A percentile compares a stretch with the other conserved stretches of the same genome.
Evolutionary conservation across 257 asterid species (phyloP).

Genomic region (Salvia rosmarinus): DNA sequence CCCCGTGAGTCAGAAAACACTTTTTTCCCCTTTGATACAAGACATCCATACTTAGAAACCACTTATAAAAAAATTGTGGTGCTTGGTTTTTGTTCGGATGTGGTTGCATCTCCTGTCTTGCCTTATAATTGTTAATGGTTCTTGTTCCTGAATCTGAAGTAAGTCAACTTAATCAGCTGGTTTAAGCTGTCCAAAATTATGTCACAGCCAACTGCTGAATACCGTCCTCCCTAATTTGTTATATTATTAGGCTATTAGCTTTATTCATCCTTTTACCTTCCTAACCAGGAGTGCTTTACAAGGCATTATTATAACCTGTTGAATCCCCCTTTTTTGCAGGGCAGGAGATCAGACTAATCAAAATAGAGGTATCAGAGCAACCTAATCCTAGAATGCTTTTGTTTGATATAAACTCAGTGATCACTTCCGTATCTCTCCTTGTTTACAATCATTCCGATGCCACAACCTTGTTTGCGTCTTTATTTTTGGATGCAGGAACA

Average conservation of each 20-base stretch:
- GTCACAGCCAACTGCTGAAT: neutral
- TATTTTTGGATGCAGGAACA: conserved; percentile 43
- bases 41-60: conserved; percentile 10
- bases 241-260: neutral
- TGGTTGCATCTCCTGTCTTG: conserved; percentile 8
- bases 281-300: neutral
- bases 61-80: neutral
- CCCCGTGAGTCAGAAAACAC: conserved; percentile 50
- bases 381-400: neutral
- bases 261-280: neutral
- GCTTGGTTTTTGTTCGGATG: conserved; percentile 9
- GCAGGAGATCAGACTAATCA: conserved; percentile 54
- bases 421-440: neutral
- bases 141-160: conserved; percentile 24
- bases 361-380: conserved; percentile 43
- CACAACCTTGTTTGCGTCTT: conserved; percentile 5
- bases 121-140: neutral
- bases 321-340: conserved; percentile 42
- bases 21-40: conserved; percentile 9
- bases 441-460: conserved; percentile 4
- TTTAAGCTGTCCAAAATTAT: conserved; percentile 2
- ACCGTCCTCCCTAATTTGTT: neutral
- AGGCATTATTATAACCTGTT: conserved; percentile 17
- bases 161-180: conserved; percentile 9
- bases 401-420: neutral